Base-by-base conservation (phyloP, 148 eudicot genomes). In the Pouteria glomerata region DNA sequence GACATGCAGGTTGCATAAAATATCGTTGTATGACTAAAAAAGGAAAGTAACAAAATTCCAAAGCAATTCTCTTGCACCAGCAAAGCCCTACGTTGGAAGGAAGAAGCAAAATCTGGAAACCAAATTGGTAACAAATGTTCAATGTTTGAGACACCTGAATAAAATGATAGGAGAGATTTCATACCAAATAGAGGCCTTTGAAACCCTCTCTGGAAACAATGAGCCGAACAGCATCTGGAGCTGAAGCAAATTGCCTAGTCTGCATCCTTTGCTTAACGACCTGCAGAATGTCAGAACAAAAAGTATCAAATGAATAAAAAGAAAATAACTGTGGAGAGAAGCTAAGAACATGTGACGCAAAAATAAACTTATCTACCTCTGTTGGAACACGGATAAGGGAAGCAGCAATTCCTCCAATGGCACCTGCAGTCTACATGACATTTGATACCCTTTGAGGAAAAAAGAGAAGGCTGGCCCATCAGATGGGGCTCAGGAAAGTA, bases 241-340 rank as follows among this genome's bases (percentile, higher is more conserved):
- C 97, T 15, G 97, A 89, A 77, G 83, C 68, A 83, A 89, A 94
- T 67, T 94, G 97, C 70, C 93, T 81, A 53, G 97, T 94, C 77
- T 94, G 98, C 98, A 94, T 89, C 76, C 97, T 82, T 78, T 94
- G 98, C 85, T 94, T 94, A 66, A 94, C 92, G 81, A 94, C 98
- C 97, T 94, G 81, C 55, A 71, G 23, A 47, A 21, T 58, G 35
- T 77, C 59, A 77, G 57, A 33, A 34, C 37, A 44, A 30, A 47
- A 24, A 63, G 57, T 8, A 65, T 48, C 63, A 69, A 51, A 63
- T 68, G 58, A 78, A 77, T 42, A 48, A 72, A 58, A 29, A 64
- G 62, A 30, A 57, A 50, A 31, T 23, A 59, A 53, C 39, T 23
- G n/a, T 11, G 23, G 16, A 45, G 60, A 44, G 57, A 55, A 74